Evolutionary conservation across 2,329 filamentous ascomycete species (phyloP), one percentile per base, ranked within the genome.

Genomic region (Exophiala alcalophila): DNA sequence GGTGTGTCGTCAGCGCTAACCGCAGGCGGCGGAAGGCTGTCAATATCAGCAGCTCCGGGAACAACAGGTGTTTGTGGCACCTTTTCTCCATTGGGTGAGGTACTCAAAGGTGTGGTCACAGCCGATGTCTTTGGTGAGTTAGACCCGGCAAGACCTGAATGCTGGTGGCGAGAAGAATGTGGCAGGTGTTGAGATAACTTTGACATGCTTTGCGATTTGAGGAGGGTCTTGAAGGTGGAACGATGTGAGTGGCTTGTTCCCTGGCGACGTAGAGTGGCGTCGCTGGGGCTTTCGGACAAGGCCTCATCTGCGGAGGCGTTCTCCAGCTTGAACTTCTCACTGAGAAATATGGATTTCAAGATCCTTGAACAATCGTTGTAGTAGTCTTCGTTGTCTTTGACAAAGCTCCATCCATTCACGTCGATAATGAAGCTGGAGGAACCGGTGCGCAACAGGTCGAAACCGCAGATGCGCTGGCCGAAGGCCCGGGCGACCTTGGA

Each of bases 401-500:
- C 92, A 59, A 98, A 98, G 61, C 91, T 97, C 94, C 94, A 98
- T 9, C 92, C 92, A 63, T 98, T 98, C 57, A 98, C 92, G 59
- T 98, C 92, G 55, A 98, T 98, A 34, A 98, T 92, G 66, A 88
- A 98, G 62, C 91, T 97, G 63, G 87, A 87, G 11, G 89, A 87
- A 35, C 81, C 83, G 9, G 90, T 88, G 19, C 94, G 83, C 43
- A 98, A 73, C 47, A 98, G 74, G 62, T 98, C 92, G 59, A 98
- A 98, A 0, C 92, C 92, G 61, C 92, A 98, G 2, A 98, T 90
- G 40, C 88, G 77, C 64, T 98, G 92, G 0, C 91, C 92, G 64
- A 98, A 98, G 0, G 88, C 85, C 30, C 81, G 83, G 2, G 90
- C 88, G 47, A 98, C 97, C 57, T 85, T 91, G 50, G 85, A 81